Percentiles rank a stretch among this genome's conserved stretches.
These are phyloP conservation scores for Trichosporon faecale DNA, from an alignment of 1,284 basidiomycete genomes.

Conservation along the genomic window DNA sequence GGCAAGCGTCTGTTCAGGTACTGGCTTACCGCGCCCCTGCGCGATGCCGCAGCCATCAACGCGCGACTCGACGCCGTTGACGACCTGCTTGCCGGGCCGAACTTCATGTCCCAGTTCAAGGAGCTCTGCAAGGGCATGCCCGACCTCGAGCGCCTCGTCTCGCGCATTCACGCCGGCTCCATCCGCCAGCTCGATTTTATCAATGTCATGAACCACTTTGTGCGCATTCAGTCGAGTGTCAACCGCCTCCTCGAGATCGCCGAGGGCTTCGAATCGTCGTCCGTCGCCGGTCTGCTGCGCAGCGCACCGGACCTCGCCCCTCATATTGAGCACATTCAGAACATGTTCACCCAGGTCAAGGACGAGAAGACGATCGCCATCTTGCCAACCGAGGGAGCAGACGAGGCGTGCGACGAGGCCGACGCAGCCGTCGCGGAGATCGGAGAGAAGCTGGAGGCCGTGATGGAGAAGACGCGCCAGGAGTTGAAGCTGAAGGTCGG, in stretches of 20 bases:
- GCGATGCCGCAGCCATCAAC: constrained; percentile 76
- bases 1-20: constrained; percentile 53
- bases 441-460: constrained; percentile 66
- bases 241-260: constrained; percentile 63
- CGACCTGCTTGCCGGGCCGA: constrained; percentile 73
- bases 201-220: constrained; percentile 79
- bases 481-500: not conserved
- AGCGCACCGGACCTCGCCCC: constrained; percentile 71
- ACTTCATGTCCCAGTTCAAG: constrained; percentile 71
- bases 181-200: constrained; percentile 81
- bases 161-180: constrained; percentile 86
- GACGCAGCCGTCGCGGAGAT: constrained; percentile 65
- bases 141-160: constrained; percentile 88
- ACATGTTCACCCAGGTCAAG: constrained; percentile 65
- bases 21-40: constrained; percentile 87
- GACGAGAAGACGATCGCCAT: constrained; percentile 56
- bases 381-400: constrained; percentile 75
- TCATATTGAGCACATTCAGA: constrained; percentile 64
- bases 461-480: constrained; percentile 56
- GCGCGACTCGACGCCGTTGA: constrained; percentile 84
- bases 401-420: constrained; percentile 74
- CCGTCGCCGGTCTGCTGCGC: constrained; percentile 68
- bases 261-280: constrained; percentile 70
- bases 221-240: constrained; percentile 66
- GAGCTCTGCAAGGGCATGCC: constrained; percentile 74